Conservation (phyloP, 1,284 basidiomycete genomes). For the Vanrija humicola region DNA sequence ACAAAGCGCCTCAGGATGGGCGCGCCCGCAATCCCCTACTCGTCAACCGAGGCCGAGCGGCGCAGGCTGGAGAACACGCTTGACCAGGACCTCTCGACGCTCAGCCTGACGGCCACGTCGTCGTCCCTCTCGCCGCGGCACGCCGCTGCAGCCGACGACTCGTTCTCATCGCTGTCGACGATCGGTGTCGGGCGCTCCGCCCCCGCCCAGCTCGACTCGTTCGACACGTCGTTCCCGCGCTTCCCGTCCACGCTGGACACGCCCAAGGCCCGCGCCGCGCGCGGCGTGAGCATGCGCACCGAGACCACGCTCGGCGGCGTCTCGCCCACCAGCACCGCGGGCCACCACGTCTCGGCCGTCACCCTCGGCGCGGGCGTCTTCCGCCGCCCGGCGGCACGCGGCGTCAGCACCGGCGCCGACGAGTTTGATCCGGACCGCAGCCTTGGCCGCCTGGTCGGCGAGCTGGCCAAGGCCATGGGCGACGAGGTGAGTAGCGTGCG, state of each 20-base stretch:
- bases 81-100: constrained; percentile 42
- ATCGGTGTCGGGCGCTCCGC: constrained; percentile 21
- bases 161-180: constrained; percentile 19
- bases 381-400: constrained; percentile 21
- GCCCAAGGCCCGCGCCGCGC: neutral
- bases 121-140: neutral
- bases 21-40: constrained; percentile 38
- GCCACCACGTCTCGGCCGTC: constrained; percentile 78
- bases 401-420: constrained; percentile 53
- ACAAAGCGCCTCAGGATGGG: constrained; percentile 20
- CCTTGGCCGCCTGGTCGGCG: constrained; percentile 56
- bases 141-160: neutral
- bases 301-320: constrained; percentile 20
- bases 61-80: constrained; percentile 44
- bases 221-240: constrained; percentile 1
- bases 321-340: constrained; percentile 66
- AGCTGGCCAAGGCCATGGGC: constrained; percentile 42
- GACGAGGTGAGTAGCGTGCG: constrained; percentile 23
- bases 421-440: constrained; percentile 85
- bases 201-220: constrained; percentile 1
- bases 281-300: neutral
- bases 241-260: constrained; percentile 9
- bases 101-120: constrained; percentile 17
- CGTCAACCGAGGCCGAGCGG: constrained; percentile 40
- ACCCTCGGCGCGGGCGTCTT: constrained; percentile 79